Evolutionary conservation across 148 eudicot species (phyloP), one percentile per base, ranked within the genome.

Genomic region (Drosera capensis): DNA sequence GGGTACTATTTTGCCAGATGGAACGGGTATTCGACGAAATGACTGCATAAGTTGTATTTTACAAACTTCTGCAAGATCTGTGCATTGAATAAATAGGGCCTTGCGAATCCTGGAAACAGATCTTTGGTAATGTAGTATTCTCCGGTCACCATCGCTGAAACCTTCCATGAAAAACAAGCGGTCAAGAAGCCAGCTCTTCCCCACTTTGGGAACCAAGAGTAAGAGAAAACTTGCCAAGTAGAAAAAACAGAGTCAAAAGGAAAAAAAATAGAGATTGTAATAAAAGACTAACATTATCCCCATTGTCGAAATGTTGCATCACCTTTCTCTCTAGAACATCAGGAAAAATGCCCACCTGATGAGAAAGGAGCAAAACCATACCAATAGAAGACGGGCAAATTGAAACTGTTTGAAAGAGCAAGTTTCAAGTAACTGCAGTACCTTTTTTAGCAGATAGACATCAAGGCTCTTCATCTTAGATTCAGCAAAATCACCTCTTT

Each of bases 101-200:
- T 70, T 57, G 94, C 99, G 65, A 92, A 92, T 64, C 99, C 99
- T 21, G 99, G 99, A 67, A 92, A 86, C 57, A 85, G 88, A 55
- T 77, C 83, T 65, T 72, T 81, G 64, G 73, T 90, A 43, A 85
- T 73, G 53, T 92, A 92, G 63, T 70, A 92, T 56, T 92, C 99
- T 44, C 93, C 95, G 14, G 99, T 92, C 57, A 92, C 75, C 74
- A 92, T 37, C 42, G 99, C 99, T 43, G 99, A 74, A 53, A 92
- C 72, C 99, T 92, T 70, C 1, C 35, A 49, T 47, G 23, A 22
- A 48, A 25, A 51, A 56, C 39, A 49, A 52, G 42, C 40, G 13
- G 24, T 34, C 14, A 34, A 11, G 38, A 34, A 34, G 14, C 14
- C 29, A 34, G 20, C 19, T 14, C 20, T n/a, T n/a, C n/a, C 72